A percentile compares a stretch with the other conserved stretches of the same genome.
These are phyloP conservation scores for Penicillium sp. DNA, from an alignment of 2,329 filamentous ascomycete genomes.

Conservation along the genomic window DNA sequence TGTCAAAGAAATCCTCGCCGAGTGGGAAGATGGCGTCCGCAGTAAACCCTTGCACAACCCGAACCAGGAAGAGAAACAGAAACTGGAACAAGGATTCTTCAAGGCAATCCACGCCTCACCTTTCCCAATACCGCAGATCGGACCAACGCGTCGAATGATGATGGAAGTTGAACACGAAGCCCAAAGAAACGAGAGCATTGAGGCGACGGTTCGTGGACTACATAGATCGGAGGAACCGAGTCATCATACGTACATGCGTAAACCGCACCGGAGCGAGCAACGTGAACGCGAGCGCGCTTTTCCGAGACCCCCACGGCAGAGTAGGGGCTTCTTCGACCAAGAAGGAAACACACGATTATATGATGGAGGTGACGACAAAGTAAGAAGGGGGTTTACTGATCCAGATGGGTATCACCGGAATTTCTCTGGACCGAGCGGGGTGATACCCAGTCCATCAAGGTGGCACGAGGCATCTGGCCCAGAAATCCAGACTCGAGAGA, in stretches of 20 bases:
- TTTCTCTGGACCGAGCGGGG: background rate
- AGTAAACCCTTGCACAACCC: background rate
- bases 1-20: background rate
- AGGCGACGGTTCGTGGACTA: background rate
- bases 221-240: background rate
- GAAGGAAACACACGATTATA: background rate
- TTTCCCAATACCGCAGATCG: background rate
- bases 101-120: background rate
- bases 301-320: background rate
- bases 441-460: background rate
- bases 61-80: background rate
- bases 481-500: background rate
- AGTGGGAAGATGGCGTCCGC: background rate
- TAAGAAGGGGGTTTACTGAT: background rate
- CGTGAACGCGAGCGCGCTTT: background rate
- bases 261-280: background rate
- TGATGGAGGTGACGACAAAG: no score
- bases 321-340: background rate
- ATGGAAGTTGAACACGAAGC: slow-evolving; percentile 1
- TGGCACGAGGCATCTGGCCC: background rate
- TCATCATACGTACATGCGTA: background rate
- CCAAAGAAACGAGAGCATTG: background rate
- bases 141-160: background rate
- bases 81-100: background rate
- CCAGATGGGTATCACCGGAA: background rate